Evolutionary conservation across 192 early-diverging fungal species (phyloP).

Genomic region (Diversispora eburnea): DNA sequence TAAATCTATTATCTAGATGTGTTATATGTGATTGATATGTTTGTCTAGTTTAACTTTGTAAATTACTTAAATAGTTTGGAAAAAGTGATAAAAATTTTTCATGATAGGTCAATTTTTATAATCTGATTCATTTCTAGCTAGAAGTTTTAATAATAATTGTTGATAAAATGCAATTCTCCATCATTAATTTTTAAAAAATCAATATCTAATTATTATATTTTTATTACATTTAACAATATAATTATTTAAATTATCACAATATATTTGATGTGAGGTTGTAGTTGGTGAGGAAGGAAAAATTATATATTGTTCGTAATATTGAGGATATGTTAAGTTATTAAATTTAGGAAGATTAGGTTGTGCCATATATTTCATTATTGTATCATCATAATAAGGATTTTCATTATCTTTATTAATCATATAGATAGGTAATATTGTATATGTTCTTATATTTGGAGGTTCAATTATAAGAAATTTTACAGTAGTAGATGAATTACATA

Average conservation of each 20-base stretch:
- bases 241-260: not conserved
- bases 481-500: slow-evolving; percentile 2
- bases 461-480: not conserved
- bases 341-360: not conserved
- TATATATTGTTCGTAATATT: not conserved
- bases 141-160: not conserved
- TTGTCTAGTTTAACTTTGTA: not conserved
- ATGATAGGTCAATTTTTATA: not conserved
- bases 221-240: not conserved
- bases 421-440: not conserved
- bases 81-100: not conserved
- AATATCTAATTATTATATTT: not conserved
- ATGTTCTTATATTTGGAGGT: too few species aligned
- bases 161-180: not conserved
- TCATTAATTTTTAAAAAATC: not conserved
- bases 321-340: not conserved
- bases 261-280: not conserved
- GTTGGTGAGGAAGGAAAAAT: not conserved
- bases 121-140: slow-evolving; percentile 1
- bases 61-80: not conserved
- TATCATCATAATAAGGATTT: slow-evolving; percentile 1
- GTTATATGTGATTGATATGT: not conserved
- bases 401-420: not conserved
- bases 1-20: not conserved
- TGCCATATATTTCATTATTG: not conserved